A percentile compares a stretch with the other conserved stretches of the same genome.
Conservation (phyloP, 768 basidiomycete genomes). For the Neoboletus brunneissimus region DNA sequence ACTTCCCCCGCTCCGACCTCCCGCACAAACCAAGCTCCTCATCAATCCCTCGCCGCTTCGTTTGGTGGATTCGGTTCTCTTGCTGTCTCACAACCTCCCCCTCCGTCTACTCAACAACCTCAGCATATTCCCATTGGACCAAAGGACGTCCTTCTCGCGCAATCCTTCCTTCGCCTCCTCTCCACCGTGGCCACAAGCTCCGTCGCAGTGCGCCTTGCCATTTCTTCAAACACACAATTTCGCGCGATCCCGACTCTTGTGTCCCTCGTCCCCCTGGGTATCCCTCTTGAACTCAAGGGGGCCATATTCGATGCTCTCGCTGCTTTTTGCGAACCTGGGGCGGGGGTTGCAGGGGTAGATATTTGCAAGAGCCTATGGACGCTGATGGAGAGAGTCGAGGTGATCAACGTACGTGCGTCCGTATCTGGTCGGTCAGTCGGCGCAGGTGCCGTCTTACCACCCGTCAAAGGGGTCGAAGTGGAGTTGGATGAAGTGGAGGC, state of each 20-base stretch:
- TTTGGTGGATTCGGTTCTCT: conserved; percentile 33
- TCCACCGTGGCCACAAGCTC: conserved; percentile 74
- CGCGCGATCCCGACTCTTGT: conserved; percentile 80
- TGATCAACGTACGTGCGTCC: conserved; percentile 67
- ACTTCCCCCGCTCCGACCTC: conserved; percentile 49
- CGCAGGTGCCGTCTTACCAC: conserved; percentile 40
- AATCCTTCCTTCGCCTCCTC: conserved; percentile 78
- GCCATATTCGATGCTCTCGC: conserved; percentile 77
- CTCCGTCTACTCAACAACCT: conserved; percentile 37
- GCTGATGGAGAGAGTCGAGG: conserved; percentile 79
- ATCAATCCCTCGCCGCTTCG: conserved; percentile 37
- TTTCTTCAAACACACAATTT: conserved; percentile 74
- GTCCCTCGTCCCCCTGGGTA: conserved; percentile 69
- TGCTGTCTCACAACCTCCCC: conserved; percentile 26
- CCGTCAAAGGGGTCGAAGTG: conserved; percentile 76
- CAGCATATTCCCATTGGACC: conserved; percentile 48
- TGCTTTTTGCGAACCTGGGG: conserved; percentile 81
- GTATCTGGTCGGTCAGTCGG: conserved; percentile 27
- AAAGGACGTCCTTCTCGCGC: conserved; percentile 75
- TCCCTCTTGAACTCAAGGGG: conserved; percentile 91
- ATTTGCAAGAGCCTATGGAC: conserved; percentile 82
- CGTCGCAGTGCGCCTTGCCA: conserved; percentile 71
- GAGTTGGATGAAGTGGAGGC: conserved; percentile 89
- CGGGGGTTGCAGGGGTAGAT: conserved; percentile 68
- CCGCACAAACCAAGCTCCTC: conserved; percentile 43